Evolutionary conservation across 2,329 filamentous ascomycete species (phyloP), one percentile per base, ranked within the genome.

Genomic region (Fonsecaea multimorphosa): DNA sequence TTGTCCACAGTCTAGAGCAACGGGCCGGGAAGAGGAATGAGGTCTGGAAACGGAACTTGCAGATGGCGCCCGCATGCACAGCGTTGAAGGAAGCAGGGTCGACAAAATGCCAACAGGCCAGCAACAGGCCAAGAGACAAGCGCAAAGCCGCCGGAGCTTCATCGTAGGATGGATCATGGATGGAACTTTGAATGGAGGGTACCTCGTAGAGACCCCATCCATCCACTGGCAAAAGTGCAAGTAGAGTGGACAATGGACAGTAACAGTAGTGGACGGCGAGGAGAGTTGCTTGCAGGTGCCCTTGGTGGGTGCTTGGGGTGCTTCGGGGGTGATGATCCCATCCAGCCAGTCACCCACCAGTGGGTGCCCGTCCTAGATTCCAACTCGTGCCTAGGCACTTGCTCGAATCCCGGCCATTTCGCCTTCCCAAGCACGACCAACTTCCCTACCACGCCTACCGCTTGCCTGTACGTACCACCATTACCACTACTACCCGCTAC

Each of bases 121-220:
- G 11, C 54, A 36, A 19, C 34, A 24, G 36, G 57, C 57, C 40
- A 59, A 51, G 29, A 27, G 29, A n/a, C 58, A 60, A 27, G 58
- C 44, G 58, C 58, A 60, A 60, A 60, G 58, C 44, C 46, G 58
- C 31, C 58, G 58, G 31, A 24, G 56, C 56, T 58, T 34, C 56
- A n/a, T 44, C 31, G 34, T 38, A 49, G 56, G 56, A 49, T 38
- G 51, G 51, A 54, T n/a, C n/a, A n/a, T 27, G 7, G 51, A 34
- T 6, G 24, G 16, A 29, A n/a, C n/a, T n/a, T n/a, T 29, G 55
- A 36, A 40, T 58, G 55, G 55, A 46, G n/a, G n/a, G n/a, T n/a
- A n/a, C n/a, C n/a, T n/a, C n/a, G n/a, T n/a, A n/a, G n/a, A n/a
- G n/a, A n/a, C n/a, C n/a, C n/a, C n/a, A n/a, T n/a, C n/a, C n/a